These are phyloP conservation scores for Calonectria leucothoes DNA, from an alignment of 2,329 filamentous ascomycete species.

Conservation along the genomic window DNA sequence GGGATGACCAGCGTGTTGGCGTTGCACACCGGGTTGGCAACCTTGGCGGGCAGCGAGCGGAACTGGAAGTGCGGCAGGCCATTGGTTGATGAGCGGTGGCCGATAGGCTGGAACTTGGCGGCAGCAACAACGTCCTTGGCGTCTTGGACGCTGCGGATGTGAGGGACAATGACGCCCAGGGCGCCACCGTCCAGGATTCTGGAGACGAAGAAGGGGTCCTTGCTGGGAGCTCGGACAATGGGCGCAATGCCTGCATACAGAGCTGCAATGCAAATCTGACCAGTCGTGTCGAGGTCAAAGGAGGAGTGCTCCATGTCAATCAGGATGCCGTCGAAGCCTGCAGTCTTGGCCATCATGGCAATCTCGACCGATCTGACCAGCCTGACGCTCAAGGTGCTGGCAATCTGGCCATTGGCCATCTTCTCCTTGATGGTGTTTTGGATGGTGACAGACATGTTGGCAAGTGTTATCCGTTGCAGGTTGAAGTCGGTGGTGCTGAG, in stretches of 20 bases:
- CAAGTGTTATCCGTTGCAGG: background rate
- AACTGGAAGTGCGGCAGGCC: slow-evolving; percentile 36
- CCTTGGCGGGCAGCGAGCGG: slow-evolving; percentile 34
- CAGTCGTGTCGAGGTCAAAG: slow-evolving; percentile 47
- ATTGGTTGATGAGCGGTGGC: slow-evolving; percentile 36
- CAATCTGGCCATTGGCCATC: slow-evolving; percentile 39
- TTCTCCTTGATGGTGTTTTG: slow-evolving; percentile 42
- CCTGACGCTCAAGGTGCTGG: slow-evolving; percentile 46
- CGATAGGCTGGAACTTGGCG: slow-evolving; percentile 42
- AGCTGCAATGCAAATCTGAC: slow-evolving; percentile 45
- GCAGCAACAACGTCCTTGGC: slow-evolving; percentile 41
- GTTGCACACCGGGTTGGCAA: slow-evolving; percentile 34
- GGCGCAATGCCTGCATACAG: slow-evolving; percentile 44
- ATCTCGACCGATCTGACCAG: slow-evolving; percentile 46
- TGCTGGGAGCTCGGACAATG: slow-evolving; percentile 39
- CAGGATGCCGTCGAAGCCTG: slow-evolving; percentile 49
- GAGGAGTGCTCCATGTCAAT: slow-evolving; percentile 53
- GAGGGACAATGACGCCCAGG: slow-evolving; percentile 41
- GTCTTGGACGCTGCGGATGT: slow-evolving; percentile 38
- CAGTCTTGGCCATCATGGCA: slow-evolving; percentile 47
- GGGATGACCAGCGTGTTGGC: slow-evolving; percentile 40
- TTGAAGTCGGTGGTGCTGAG: background rate
- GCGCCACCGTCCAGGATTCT: slow-evolving; percentile 41
- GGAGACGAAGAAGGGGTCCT: slow-evolving; percentile 41
- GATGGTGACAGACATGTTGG: slow-evolving; percentile 35